Base-by-base conservation (phyloP, 2,329 filamentous ascomycete species). In the Aspergillus hiratsukae region DNA sequence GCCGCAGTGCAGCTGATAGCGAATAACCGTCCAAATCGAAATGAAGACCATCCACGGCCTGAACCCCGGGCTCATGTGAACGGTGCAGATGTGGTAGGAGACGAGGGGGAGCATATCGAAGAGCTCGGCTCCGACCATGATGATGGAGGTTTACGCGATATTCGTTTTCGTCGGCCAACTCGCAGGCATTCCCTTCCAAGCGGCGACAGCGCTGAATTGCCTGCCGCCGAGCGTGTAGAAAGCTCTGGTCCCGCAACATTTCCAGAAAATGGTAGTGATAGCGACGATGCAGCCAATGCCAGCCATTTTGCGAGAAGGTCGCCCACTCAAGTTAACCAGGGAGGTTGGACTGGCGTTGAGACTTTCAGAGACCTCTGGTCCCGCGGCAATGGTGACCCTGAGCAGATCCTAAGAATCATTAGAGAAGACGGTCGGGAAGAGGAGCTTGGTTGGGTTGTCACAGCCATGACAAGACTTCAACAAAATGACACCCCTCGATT, bases 351-450 rank as follows among this genome's bases (percentile, higher is more conserved):
- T 69, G 43, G 76, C 71, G 31, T 76, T 67, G 57, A 81, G 77
- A 66, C 83, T 75, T 70, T 75, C 81, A 62, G 78, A 76, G 54
- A 85, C 83, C 40, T 76, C 8, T 87, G 85, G 70, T 77, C 80
- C 45, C 81, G 82, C 54, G 84, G 85, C 1, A 79, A 80, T 46
- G 85, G 85, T 4, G 80, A 88, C 62, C 80, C 80, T 0, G 77
- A 82, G 37, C 80, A 78, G 57, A 83, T 89, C 27, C 62, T 87
- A 3, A 75, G 79, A 43, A 83, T 89, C 23, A 85, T 88, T 31
- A 79, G 81, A 41, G 80, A 83, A 40, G 85, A 88, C 62, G 79
- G 81, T 4, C 77, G 84, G 2, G 78, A 82, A 54, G 81, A 84
- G 10, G 80, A 82, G 51, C 77, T 89, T 35, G 75, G 77, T 10